Base-by-base conservation (phyloP, 768 basidiomycete genomes). In the Lyophyllum semitale region DNA sequence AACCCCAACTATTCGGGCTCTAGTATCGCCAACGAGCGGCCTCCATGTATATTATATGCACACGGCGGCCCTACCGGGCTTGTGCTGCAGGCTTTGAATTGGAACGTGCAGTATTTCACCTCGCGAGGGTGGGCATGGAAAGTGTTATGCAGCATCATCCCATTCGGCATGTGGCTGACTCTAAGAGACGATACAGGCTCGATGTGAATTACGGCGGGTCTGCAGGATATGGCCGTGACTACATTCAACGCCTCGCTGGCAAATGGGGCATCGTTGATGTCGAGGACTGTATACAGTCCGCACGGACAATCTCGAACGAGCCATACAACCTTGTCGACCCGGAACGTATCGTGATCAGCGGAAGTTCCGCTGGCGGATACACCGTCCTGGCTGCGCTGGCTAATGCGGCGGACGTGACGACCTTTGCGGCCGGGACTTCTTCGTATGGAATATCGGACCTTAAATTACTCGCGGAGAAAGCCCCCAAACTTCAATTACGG, bases 131-230 rank as follows among this genome's bases (percentile, higher is more conserved):
- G 80, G 72, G 87, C 78, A n/a, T 90, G 87, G 89, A 88, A 59
- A 51, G 71, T 56, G 12, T 15, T n/a, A 25, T 41, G 46, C 18
- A 30, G 1, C n/a, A n/a, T 33, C 8, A 26, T 18, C 45, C 5
- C 29, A 33, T 11, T 20, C 26, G 11, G 11, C 11, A 30, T 11
- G 8, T 11, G 5, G n/a, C 29, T 57, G 40, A 44, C 25, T 54
- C 5, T 40, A 15, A 4, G 74, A 59, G 0, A 52, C 29, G n/a
- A n/a, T n/a, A 46, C 54, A 84, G 88, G 82, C 61, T 89, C 32
- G 87, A 88, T 51, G 88, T 93, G 40, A 87, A 93, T 61, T 88
- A 91, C 56, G 80, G 88, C 1, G 92, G 91, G 0, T 89, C 87
- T 0, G 82, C 83, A 4, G 85, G 89, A 0, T 91, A 86, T 62